Evolutionary conservation across 306 rosid species (phyloP).

Genomic region (Cyclanthera cordifolia): DNA sequence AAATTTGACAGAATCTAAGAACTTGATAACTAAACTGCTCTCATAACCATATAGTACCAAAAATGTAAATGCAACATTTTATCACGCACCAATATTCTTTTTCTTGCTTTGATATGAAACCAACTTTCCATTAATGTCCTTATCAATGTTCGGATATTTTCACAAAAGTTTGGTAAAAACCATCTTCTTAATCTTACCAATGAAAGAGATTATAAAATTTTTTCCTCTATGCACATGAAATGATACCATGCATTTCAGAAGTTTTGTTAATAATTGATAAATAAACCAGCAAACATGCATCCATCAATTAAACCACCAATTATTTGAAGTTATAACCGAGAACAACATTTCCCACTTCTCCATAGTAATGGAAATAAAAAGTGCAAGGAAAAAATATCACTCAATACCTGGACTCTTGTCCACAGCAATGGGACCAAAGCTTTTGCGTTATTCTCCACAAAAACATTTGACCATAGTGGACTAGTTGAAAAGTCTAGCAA

Average conservation of each 20-base stretch:
- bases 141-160: neutral
- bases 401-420: constrained; percentile 86
- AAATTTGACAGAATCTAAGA: neutral
- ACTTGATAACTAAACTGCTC: neutral
- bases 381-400: neutral
- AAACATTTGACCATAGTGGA: constrained; percentile 90
- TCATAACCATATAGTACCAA: neutral
- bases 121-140: neutral
- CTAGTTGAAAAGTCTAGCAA: constrained; percentile 88
- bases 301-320: constrained; percentile 3
- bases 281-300: neutral
- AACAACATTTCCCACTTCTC: neutral
- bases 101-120: neutral
- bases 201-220: neutral
- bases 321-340: neutral
- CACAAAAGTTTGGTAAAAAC: neutral
- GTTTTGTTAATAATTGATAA: neutral
- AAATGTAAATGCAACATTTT: neutral
- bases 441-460: constrained; percentile 90
- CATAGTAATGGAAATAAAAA: constrained; percentile 1
- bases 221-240: neutral
- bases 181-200: neutral
- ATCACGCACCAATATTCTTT: neutral
- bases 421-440: constrained; percentile 97
- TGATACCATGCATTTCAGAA: neutral